Evolutionary conservation across 208 protist species (phyloP).

Genomic region (Crithidia fasciculata): DNA sequence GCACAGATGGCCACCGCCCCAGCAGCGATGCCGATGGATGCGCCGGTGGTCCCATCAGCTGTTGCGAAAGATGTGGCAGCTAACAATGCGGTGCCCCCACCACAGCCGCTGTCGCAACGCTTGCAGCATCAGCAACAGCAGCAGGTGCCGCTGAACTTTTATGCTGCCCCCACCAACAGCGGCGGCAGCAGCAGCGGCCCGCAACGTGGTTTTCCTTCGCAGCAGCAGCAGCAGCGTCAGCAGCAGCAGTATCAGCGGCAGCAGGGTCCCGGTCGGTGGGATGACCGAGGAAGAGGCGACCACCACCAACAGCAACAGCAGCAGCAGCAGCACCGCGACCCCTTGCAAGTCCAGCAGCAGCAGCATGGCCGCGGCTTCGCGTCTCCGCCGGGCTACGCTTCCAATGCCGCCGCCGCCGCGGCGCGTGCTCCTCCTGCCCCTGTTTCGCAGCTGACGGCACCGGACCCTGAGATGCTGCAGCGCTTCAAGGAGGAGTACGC

Average conservation of each 20-base stretch:
- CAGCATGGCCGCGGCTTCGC: background rate
- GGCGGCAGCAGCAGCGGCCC: conserved; percentile 20
- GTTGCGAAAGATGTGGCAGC: background rate
- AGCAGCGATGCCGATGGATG: background rate
- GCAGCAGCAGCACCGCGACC: conserved; percentile 10
- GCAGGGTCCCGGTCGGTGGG: conserved; percentile 30
- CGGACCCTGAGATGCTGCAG: conserved; percentile 36
- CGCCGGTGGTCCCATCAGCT: background rate
- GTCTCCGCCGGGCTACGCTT: background rate
- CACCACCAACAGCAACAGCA: background rate
- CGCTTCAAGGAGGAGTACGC: conserved; percentile 69
- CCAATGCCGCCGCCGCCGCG: too few species aligned
- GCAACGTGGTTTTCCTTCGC: conserved; percentile 1
- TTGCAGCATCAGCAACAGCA: conserved; percentile 32
- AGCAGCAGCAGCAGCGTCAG: background rate
- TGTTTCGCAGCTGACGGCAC: conserved; percentile 1
- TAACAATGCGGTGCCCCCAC: background rate
- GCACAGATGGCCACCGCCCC: conserved; percentile 1
- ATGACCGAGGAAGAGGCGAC: background rate
- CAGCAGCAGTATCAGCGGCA: conserved; percentile 28
- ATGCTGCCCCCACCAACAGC: conserved; percentile 16
- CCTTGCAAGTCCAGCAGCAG: conserved; percentile 20
- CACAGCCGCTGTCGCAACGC: background rate
- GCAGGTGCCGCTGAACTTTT: conserved; percentile 2
- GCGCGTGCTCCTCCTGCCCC: background rate